Evolutionary conservation across 2,329 filamentous ascomycete species (phyloP), one percentile per base, ranked within the genome.

Genomic region (Ophiobolus disseminans): DNA sequence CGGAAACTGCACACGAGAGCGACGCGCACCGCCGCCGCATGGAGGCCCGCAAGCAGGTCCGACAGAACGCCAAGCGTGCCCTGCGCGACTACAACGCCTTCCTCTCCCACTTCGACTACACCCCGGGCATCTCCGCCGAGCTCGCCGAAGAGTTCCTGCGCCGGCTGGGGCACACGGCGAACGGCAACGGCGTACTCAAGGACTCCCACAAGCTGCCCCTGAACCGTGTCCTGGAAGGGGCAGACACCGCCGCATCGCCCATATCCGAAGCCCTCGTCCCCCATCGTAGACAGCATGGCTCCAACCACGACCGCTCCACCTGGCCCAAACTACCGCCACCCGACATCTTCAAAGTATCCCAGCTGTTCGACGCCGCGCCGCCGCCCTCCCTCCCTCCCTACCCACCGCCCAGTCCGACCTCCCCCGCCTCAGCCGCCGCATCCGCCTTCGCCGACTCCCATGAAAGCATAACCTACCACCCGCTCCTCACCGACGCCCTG

Each of bases 381-480:
- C 87, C 86, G 0, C 56, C 84, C 5, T 81, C 86, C 46, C 79
- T 93, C 1, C 88, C 89, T 0, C 78, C 83, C 0, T 91, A 87
- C 62, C 88, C 88, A 2, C 42, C 54, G 6, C 45, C 76, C 74
- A 5, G 62, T 47, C 11, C 71, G 60, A 40, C 50, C 16, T 67
- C 50, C 28, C 65, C 62, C 41, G 57, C 63, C 22, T 60, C 64
- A 3, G 65, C 63, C 1, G 73, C 76, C 31, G 72, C 73, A 38
- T 58, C 62, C 21, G 65, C 67, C 45, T 66, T 70, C 36, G 68
- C 75, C 9, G 76, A 79, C 46, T 78, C 75, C 42, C 78, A 83
- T 34, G 88, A 91, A 73, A 81, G 82, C 31, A 80, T 90, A 21
- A 94, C 89, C 1, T 94, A 90, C 68, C 90, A 95, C 63, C 91